phyloP scores from a whole-genome alignment of 306 rosid genomes.

The Comarum palustre region DNA sequence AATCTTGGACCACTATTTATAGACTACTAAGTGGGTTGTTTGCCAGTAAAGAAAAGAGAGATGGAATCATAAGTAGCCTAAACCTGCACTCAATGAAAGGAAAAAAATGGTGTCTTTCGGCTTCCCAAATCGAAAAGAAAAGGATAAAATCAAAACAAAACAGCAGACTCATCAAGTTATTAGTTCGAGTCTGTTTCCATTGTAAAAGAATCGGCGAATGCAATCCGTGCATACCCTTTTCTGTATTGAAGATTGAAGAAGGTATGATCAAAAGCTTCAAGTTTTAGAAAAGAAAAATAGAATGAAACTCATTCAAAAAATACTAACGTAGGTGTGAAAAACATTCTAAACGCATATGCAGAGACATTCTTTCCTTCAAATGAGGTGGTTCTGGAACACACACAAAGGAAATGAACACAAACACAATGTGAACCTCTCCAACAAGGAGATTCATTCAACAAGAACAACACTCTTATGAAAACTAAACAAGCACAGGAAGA shows the following conservation, averaged over 20 bases:
- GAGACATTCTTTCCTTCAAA: conserved; percentile 39
- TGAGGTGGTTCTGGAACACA: conserved; percentile 30
- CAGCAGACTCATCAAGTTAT: conserved; percentile 12
- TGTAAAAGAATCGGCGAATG: conserved; percentile 22
- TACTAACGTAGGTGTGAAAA: conserved; percentile 23
- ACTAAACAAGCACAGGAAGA: conserved; percentile 20
- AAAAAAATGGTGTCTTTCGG: conserved; percentile 57
- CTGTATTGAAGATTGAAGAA: conserved; percentile 12
- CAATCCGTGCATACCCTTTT: conserved; percentile 20
- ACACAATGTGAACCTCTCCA: background rate
- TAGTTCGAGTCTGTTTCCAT: conserved; percentile 19
- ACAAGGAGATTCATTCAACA: background rate
- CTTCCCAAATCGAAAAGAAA: conserved; percentile 69
- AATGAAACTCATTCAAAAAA: conserved; percentile 23
- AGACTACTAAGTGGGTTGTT: conserved; percentile 45
- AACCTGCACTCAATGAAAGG: conserved; percentile 45
- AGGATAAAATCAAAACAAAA: conserved; percentile 56
- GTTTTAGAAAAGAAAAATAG: conserved; percentile 2
- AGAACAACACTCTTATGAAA: background rate
- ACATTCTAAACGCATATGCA: conserved; percentile 27
- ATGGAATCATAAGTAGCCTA: conserved; percentile 42
- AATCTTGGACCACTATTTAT: conserved; percentile 59
- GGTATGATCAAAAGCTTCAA: conserved; percentile 15
- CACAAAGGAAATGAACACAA: conserved; percentile 21
- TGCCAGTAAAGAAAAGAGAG: conserved; percentile 29